phyloP scores from a whole-genome alignment of 2,329 filamentous ascomycete species.

The Fusarium citri region DNA sequence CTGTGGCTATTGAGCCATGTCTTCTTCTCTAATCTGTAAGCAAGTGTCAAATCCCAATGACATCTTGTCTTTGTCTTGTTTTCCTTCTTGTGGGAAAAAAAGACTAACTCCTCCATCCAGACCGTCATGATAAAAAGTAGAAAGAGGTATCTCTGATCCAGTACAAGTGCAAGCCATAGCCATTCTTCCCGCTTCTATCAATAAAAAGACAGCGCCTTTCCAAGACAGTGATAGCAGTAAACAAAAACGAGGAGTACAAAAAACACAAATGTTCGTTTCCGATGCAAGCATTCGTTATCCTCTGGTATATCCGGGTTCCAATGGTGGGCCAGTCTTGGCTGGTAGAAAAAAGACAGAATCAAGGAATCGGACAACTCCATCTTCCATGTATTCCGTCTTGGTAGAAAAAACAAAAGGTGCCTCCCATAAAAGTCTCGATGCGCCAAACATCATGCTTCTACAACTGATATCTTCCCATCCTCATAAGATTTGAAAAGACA shows the following conservation, averaged over 20 bases:
- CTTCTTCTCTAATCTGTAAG: conserved; percentile 33
- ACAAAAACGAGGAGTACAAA: conserved; percentile 15
- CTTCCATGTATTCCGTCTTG: conserved; percentile 33
- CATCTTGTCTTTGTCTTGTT: conserved; percentile 6
- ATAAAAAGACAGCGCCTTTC: conserved; percentile 40
- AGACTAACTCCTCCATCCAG: conserved; percentile 4
- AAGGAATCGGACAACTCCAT: conserved; percentile 34
- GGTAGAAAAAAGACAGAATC: conserved; percentile 12
- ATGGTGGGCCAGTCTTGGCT: conserved; percentile 13
- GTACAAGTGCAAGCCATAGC: conserved; percentile 36
- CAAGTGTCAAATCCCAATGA: conserved; percentile 11
- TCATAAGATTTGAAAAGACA: conserved; percentile 46
- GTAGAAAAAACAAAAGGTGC: conserved; percentile 23
- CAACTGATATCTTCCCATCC: conserved; percentile 43
- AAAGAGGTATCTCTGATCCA: conserved; percentile 40
- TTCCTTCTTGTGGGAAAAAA: conserved; percentile 1
- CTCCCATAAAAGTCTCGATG: conserved; percentile 39
- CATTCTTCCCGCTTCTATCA: conserved; percentile 44
- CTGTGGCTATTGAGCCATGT: conserved; percentile 37
- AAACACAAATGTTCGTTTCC: conserved; percentile 33
- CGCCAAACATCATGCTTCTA: conserved; percentile 48
- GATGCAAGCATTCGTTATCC: conserved; percentile 21
- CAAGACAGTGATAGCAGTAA: conserved; percentile 23
- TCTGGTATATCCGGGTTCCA: conserved; percentile 12
- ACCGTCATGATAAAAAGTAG: conserved; percentile 32